Evolutionary conservation across 768 basidiomycete species (phyloP), one percentile per base, ranked within the genome.

Genomic region (Saitozyma sp.): DNA sequence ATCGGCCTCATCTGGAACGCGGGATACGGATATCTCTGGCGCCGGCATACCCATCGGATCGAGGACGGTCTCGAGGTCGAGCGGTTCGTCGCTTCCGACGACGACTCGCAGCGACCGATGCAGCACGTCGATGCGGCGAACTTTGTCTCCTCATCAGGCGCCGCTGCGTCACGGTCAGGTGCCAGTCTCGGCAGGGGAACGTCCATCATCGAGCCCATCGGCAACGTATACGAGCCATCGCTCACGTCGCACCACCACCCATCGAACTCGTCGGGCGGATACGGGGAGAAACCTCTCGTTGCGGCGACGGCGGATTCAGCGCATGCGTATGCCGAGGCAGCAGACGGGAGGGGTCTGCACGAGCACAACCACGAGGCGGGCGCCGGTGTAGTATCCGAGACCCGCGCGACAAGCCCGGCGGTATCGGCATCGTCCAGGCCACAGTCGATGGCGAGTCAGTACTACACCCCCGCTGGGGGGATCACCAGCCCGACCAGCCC

Each of bases 1-100:
- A 67, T 88, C 71, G 91, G 90, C 71, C 80, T 87, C 50, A 66
- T 86, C 50, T 79, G 86, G 78, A 85, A 88, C 57, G 49, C 70
- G 10, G 74, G 69, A 17, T 79, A 79, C 53, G 78, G 78, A 9
- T 76, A 71, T 50, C 58, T 68, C 5, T 79, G 77, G 75, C 59
- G 78, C n/a, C 63, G 67, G 10, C 62, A 75, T 58, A 73, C 70
- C 13, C 68, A 70, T 37, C 64, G 75, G 37, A 70, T 79, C 65
- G 78, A 79, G 62, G 78, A 79, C 50, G 78, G 78, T 13, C 59
- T 71, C 6, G 78, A 77, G 58, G 70, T 78, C 14, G 64, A 75
- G 37, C 59, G 66, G 9, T 70, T 69, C 40, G 61, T 69, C 10
- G 70, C 68, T 3, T 68, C 68, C 3, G 68, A 74, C 46, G 74